Evolutionary conservation across 257 asterid genomes (phyloP).

Genomic region (Gentiana dahurica): DNA sequence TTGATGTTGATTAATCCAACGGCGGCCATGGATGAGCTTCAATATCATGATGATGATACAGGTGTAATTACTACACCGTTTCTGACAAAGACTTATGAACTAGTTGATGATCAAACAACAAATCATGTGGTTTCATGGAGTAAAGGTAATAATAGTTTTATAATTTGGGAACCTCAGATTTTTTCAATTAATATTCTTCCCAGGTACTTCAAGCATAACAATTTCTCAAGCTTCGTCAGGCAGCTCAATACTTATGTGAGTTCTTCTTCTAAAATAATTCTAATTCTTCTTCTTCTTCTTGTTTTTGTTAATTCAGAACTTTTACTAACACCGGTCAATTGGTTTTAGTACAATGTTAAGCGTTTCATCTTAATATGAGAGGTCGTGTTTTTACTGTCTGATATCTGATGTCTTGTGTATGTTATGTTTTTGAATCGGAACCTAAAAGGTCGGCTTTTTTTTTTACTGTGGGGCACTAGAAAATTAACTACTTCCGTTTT

Average conservation of each 20-base stretch:
- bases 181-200: constrained; percentile 62
- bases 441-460: no score
- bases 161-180: constrained; percentile 71
- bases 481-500: no score
- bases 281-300: background rate
- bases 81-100: constrained; percentile 60
- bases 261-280: background rate
- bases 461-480: no score
- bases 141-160: constrained; percentile 61
- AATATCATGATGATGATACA: constrained; percentile 25
- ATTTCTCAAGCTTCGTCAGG: constrained; percentile 74
- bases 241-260: constrained; percentile 81
- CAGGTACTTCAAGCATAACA: constrained; percentile 69
- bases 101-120: constrained; percentile 58
- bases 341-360: no score
- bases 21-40: constrained; percentile 45
- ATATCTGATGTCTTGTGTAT: no score
- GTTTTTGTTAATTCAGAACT: no score
- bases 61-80: constrained; percentile 49
- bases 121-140: constrained; percentile 57
- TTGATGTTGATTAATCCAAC: constrained; percentile 30
- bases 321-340: no score
- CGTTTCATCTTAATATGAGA: no score
- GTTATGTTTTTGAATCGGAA: no score
- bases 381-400: no score